Evolutionary conservation across 768 basidiomycete species (phyloP).

Genomic region (Suillus variegatus): DNA sequence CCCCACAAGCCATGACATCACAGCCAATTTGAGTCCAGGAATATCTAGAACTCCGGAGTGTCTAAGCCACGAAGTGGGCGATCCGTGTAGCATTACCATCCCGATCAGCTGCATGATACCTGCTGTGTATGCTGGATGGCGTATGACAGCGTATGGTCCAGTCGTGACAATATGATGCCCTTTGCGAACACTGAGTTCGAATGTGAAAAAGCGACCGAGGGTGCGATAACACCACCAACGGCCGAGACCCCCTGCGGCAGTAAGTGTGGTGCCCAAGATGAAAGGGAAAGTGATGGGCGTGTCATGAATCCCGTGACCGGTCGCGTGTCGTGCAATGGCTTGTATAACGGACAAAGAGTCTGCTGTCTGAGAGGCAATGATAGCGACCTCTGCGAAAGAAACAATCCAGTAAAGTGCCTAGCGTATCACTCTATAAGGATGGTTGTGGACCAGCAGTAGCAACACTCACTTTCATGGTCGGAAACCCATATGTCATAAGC

Average conservation of each 20-base stretch:
- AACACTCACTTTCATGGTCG: not conserved
- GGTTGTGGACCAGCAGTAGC: not conserved
- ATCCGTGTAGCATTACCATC: slow-evolving; percentile 1
- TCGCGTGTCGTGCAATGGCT: not conserved
- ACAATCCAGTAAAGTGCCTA: not conserved
- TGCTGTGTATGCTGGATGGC: slow-evolving; percentile 46
- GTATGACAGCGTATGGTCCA: slow-evolving; percentile 45
- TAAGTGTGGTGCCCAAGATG: slow-evolving; percentile 23
- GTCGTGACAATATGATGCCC: slow-evolving; percentile 42
- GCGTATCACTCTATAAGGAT: not conserved
- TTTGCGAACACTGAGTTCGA: slow-evolving; percentile 42
- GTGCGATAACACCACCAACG: slow-evolving; percentile 31
- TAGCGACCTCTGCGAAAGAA: slow-evolving; percentile 1
- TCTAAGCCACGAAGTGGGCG: slow-evolving; percentile 12
- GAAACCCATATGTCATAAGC: not conserved
- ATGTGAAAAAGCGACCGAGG: slow-evolving; percentile 43
- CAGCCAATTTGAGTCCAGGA: not conserved
- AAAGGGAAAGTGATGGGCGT: slow-evolving; percentile 9
- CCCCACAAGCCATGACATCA: not conserved
- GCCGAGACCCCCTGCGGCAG: slow-evolving; percentile 23
- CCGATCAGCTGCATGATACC: slow-evolving; percentile 12
- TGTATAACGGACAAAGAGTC: not conserved
- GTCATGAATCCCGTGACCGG: not conserved
- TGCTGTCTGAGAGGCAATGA: not conserved
- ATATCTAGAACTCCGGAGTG: not conserved